Evolutionary conservation across 345 rosid species (phyloP).

Genomic region (Pugionium cornutum): DNA sequence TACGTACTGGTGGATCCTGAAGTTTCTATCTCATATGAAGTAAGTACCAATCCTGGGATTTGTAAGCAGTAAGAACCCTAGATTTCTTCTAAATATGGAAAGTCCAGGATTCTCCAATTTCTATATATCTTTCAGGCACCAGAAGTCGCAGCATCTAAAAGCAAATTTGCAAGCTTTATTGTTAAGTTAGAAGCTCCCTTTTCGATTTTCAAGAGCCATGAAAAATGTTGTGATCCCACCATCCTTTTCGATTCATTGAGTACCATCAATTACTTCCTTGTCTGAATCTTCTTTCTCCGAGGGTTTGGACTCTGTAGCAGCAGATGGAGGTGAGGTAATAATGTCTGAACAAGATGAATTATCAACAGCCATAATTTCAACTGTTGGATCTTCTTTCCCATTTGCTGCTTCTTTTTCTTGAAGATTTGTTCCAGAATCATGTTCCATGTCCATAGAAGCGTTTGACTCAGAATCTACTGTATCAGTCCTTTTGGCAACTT

Average conservation of each 20-base stretch:
- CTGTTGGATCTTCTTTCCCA: slow-evolving; percentile 8
- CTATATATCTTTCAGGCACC: slow-evolving; percentile 24
- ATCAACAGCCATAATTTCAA: slow-evolving; percentile 15
- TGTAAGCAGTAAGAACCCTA: slow-evolving; percentile 16
- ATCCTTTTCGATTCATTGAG: slow-evolving; percentile 16
- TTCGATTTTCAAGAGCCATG: slow-evolving; percentile 27
- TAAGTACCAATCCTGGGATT: slow-evolving; percentile 10
- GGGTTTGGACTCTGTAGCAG: slow-evolving; percentile 10
- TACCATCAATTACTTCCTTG: slow-evolving; percentile 18
- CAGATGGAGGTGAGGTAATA: slow-evolving; percentile 23
- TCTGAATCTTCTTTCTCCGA: slow-evolving; percentile 21
- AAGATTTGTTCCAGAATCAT: slow-evolving; percentile 12
- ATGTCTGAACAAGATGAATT: slow-evolving; percentile 7
- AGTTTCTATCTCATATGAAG: slow-evolving; percentile 24
- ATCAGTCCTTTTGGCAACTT: slow-evolving; percentile 23
- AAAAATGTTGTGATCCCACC: slow-evolving; percentile 25
- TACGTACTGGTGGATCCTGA: slow-evolving; percentile 17
- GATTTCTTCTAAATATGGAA: slow-evolving; percentile 22
- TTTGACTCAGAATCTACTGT: slow-evolving; percentile 14
- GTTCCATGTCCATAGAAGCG: slow-evolving; percentile 14
- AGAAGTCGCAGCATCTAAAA: slow-evolving; percentile 23
- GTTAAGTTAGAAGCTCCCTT: slow-evolving; percentile 37
- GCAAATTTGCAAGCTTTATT: slow-evolving; percentile 21
- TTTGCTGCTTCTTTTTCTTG: slow-evolving; percentile 29
- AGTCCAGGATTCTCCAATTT: background rate